These are phyloP conservation scores for Malassezia nana DNA, from an alignment of 1,284 basidiomycete species.

Conservation along the genomic window DNA sequence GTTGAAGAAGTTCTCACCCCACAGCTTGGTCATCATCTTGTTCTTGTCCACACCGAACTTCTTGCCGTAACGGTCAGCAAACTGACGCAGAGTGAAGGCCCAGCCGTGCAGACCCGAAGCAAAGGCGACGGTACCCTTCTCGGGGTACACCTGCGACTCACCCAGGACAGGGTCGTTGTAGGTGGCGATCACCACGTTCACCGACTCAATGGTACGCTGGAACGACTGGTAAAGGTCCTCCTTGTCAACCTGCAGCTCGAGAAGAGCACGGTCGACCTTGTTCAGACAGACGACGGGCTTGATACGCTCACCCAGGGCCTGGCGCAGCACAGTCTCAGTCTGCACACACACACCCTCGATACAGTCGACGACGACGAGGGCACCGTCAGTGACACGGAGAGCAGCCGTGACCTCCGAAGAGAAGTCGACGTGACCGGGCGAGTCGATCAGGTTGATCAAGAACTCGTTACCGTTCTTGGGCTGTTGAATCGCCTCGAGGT, in stretches of 20 bases:
- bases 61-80: conserved; percentile 88
- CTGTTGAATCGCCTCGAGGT: conserved; percentile 66
- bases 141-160: conserved; percentile 98
- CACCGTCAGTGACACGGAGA: conserved; percentile 92
- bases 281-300: conserved; percentile 99
- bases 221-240: conserved; percentile 97
- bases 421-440: conserved; percentile 99
- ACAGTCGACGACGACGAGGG: conserved; percentile 92
- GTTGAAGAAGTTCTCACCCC: conserved; percentile 99
- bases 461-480: conserved; percentile 89
- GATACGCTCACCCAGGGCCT: conserved; percentile 95
- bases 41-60: conserved; percentile 98
- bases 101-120: conserved; percentile 99
- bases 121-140: conserved; percentile 96
- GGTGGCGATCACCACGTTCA: conserved; percentile 97
- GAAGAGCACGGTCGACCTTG: conserved; percentile 99
- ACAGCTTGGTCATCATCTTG: conserved; percentile 95
- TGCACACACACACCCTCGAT: conserved; percentile 99
- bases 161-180: conserved; percentile 91
- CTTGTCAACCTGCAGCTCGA: conserved; percentile 95
- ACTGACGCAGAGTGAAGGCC: conserved; percentile 98
- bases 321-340: conserved; percentile 97
- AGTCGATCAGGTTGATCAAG: conserved; percentile 99
- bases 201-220: conserved; percentile 91
- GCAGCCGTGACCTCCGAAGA: conserved; percentile 99